Percentiles rank a stretch among this genome's conserved stretches.
Conservation (phyloP, 1,139 yeast genomes). For the Nakaseomyces glabratus region DNA sequence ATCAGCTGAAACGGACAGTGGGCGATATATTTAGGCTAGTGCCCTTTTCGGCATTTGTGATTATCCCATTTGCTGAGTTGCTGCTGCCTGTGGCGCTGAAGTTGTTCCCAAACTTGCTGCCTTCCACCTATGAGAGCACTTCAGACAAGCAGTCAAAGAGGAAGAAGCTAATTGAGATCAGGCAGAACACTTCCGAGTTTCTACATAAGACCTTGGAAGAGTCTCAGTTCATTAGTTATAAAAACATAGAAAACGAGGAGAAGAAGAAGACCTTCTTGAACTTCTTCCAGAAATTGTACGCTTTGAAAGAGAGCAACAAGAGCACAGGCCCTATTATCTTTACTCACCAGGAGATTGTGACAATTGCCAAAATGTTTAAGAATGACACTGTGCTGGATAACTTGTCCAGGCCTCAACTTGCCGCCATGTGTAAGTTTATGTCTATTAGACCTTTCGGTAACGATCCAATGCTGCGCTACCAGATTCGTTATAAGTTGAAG, state of each 20-base stretch:
- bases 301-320: constrained; percentile 61
- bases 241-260: constrained; percentile 37
- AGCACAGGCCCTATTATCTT: constrained; percentile 40
- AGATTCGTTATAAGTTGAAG: constrained; percentile 82
- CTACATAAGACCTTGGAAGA: constrained; percentile 71
- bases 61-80: constrained; percentile 91
- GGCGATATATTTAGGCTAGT: constrained; percentile 79
- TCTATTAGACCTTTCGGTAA: constrained; percentile 89
- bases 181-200: constrained; percentile 73
- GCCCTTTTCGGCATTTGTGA: constrained; percentile 83
- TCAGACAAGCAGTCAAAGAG: constrained; percentile 62
- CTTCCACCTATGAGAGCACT: constrained; percentile 86
- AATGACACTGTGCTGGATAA: constrained; percentile 92
- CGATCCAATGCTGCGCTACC: constrained; percentile 83
- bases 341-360: constrained; percentile 59
- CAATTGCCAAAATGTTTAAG: constrained; percentile 82
- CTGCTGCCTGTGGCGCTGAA: constrained; percentile 82
- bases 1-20: constrained; percentile 81
- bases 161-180: constrained; percentile 60
- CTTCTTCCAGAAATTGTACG: constrained; percentile 64
- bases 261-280: constrained; percentile 71
- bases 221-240: constrained; percentile 37
- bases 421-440: constrained; percentile 92
- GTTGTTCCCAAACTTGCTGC: constrained; percentile 84
- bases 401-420: constrained; percentile 81